Evolutionary conservation across 306 rosid genomes (phyloP).

Genomic region (Pyrus betulifolia): DNA sequence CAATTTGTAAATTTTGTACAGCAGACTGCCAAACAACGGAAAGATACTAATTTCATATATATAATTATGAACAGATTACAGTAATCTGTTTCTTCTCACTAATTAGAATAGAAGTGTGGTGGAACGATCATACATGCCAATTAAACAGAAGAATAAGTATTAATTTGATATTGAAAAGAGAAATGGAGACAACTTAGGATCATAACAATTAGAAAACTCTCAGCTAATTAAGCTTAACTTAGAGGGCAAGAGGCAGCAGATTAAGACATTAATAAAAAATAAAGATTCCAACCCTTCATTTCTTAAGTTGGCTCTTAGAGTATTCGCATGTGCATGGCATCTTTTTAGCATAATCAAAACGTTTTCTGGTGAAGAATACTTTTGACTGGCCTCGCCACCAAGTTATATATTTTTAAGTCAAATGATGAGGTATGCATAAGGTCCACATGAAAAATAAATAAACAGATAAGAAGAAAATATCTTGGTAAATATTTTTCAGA

Average conservation of each 20-base stretch:
- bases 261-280: not conserved
- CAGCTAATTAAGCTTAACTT: not conserved
- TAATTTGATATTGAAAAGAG: not conserved
- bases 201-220: not conserved
- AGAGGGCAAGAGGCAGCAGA: not conserved
- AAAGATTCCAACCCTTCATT: not conserved
- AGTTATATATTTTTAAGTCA: not conserved
- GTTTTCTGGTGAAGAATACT: not conserved
- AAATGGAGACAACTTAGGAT: not conserved
- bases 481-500: not conserved
- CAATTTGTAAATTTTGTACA: not conserved
- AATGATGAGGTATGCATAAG: not conserved
- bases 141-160: not conserved
- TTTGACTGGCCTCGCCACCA: not conserved
- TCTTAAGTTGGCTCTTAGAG: not conserved
- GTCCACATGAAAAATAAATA: not conserved
- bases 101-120: not conserved
- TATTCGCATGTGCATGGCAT: not conserved
- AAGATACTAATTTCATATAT: not conserved
- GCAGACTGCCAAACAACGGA: not conserved
- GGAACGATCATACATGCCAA: not conserved
- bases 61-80: not conserved
- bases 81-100: not conserved
- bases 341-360: not conserved
- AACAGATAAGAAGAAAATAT: not conserved